Base-by-base conservation (phyloP, 2,329 filamentous ascomycete species). In the Penicillium sp. region DNA sequence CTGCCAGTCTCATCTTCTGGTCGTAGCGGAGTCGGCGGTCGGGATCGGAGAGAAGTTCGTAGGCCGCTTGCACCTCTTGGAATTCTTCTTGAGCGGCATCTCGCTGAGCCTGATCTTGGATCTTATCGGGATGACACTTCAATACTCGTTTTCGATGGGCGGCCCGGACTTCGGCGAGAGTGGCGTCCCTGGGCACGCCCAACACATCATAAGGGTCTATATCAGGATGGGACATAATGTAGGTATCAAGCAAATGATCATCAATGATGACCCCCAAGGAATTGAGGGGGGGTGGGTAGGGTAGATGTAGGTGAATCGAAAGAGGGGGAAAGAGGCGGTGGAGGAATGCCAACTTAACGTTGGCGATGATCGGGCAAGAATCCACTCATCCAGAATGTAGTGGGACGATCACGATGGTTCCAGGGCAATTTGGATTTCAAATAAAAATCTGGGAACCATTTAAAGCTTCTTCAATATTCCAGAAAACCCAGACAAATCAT, bases 101-200 rank as follows among this genome's bases (percentile, higher is more conserved):
- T 76, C 95, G 96, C 68, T 90, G 80, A 16, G 85, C 80, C 53
- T 88, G 86, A 68, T 96, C 86, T 64, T 92, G 88, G 61, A 96
- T 86, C 78, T 96, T 96, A 81, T 97, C 93, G 33, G 93, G 93
- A 67, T 97, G 93, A 71, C 89, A 93, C 74, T 90, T 92, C 66
- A 96, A 84, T 35, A 91, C 91, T 42, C 96, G 86, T 75, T 96
- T 96, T 67, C 90, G 87, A 78, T 96, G 88, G 16, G 91, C 89
- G 51, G 85, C 83, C 69, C 91, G 89, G 73, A 97, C 93, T 65
- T 88, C 85, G 48, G 86, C 66, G 43, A 87, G 72, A 59, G 89
- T 85, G 48, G 91, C 90, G 75, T 88, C 85, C 71, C 85, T 89
- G 60, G 87, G 72, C 56, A 97, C 84, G 53, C 90, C 90, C 50